These are phyloP conservation scores for Neurospora sublineolata DNA, from an alignment of 495 filamentous ascomycete species.

Conservation along the genomic window DNA sequence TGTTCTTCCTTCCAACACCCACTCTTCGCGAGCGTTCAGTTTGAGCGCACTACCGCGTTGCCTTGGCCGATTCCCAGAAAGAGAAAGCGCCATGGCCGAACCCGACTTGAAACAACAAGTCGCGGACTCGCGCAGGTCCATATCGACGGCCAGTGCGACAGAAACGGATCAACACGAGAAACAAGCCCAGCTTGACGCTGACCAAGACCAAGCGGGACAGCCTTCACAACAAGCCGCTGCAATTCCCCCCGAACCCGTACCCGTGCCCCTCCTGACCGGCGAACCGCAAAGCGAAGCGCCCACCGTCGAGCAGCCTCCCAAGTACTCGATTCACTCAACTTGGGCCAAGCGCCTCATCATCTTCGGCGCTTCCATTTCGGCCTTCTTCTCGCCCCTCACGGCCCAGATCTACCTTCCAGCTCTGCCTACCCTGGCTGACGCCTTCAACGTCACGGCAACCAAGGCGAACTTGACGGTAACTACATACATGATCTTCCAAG, in stretches of 20 bases:
- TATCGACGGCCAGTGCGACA: not conserved
- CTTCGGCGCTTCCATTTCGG: slow-evolving; percentile 44
- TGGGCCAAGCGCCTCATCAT: slow-evolving; percentile 51
- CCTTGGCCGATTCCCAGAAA: not conserved
- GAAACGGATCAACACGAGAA: not conserved
- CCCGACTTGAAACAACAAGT: not conserved
- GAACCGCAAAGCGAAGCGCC: slow-evolving; percentile 4
- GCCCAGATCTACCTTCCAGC: slow-evolving; percentile 64
- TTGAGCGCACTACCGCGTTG: not conserved
- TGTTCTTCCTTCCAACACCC: not conserved
- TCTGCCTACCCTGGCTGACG: slow-evolving; percentile 40
- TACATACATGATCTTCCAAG: slow-evolving; percentile 50
- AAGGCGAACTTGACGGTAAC: slow-evolving; percentile 55
- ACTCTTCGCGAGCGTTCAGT: not conserved
- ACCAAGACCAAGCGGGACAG: slow-evolving; percentile 24
- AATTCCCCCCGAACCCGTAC: not conserved
- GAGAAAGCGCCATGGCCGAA: not conserved
- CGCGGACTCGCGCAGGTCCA: not conserved
- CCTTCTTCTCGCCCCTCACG: slow-evolving; percentile 61
- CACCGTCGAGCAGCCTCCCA: slow-evolving; percentile 8
- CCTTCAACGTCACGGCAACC: slow-evolving; percentile 40
- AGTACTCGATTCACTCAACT: slow-evolving; percentile 44
- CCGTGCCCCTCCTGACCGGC: not conserved
- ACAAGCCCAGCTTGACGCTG: not conserved
- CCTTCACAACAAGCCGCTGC: slow-evolving; percentile 28